Percentiles rank a stretch among this genome's conserved stretches.
Evolutionary conservation across 2,329 filamentous ascomycete genomes (phyloP).

Genomic region (Fusarium denticulatum): DNA sequence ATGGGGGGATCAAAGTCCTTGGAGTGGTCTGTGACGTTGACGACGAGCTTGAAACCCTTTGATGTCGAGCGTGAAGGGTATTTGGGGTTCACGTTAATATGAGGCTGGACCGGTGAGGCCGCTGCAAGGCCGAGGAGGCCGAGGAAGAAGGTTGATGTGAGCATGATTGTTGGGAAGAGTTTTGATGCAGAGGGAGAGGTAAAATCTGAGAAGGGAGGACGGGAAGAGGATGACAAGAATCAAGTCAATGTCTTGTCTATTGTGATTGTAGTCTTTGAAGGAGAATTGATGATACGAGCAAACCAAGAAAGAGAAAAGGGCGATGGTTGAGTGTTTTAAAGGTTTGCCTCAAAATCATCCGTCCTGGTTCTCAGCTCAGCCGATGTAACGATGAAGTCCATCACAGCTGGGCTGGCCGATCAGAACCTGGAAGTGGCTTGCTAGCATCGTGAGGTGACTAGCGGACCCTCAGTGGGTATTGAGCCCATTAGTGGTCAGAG

Average conservation of each 20-base stretch:
- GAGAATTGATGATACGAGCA: slow-evolving; percentile 3
- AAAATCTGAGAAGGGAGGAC: not conserved
- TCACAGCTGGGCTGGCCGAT: slow-evolving; percentile 10
- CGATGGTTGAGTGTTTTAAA: slow-evolving; percentile 24
- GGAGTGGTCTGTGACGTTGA: slow-evolving; percentile 55
- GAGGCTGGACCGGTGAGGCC: slow-evolving; percentile 36
- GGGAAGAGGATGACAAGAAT: not conserved
- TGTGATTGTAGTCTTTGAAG: not conserved
- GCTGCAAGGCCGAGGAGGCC: slow-evolving; percentile 40
- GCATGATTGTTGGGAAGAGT: slow-evolving; percentile 28
- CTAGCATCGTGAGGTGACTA: slow-evolving; percentile 14
- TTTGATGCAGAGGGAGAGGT: not conserved
- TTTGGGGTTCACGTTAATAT: slow-evolving; percentile 18
- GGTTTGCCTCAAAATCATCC: slow-evolving; percentile 14
- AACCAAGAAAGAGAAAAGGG: slow-evolving; percentile 16
- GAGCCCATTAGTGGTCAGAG: slow-evolving; percentile 4
- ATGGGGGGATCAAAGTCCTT: slow-evolving; percentile 54
- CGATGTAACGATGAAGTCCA: slow-evolving; percentile 31
- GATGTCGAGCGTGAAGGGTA: slow-evolving; percentile 32
- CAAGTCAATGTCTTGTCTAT: not conserved
- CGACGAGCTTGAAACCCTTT: slow-evolving; percentile 54
- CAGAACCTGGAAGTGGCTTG: slow-evolving; percentile 13
- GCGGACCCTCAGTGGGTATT: slow-evolving; percentile 21
- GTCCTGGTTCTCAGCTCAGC: slow-evolving; percentile 10
- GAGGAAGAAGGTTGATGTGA: slow-evolving; percentile 38